phyloP scores from a whole-genome alignment of 2,329 filamentous ascomycete genomes.

The Calonectria hawksworthii region DNA sequence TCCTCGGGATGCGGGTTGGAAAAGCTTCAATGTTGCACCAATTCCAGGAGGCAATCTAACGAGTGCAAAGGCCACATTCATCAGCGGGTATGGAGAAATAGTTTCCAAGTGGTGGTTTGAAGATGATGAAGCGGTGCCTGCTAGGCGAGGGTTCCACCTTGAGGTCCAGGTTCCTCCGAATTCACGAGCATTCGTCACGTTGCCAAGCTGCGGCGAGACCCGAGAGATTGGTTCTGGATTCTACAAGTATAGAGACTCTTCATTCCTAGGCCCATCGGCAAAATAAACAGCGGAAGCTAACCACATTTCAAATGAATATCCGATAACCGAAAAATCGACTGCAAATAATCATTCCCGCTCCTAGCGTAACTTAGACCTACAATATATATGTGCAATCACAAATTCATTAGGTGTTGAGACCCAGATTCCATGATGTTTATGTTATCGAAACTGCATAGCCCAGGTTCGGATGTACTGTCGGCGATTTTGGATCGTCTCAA shows the following conservation, averaged over 20 bases:
- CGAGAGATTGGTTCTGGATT: not conserved
- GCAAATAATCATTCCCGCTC: no score
- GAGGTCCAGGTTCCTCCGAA: not conserved
- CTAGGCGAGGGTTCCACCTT: not conserved
- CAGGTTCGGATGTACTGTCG: no score
- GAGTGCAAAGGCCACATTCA: not conserved
- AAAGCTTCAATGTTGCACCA: conserved; percentile 12
- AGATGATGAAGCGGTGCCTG: not conserved
- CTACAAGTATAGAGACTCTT: not conserved
- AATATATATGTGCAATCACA: no score
- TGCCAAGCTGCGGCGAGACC: not conserved
- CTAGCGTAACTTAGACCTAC: no score
- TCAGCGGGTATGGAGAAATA: not conserved
- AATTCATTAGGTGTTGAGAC: no score
- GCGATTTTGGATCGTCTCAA: no score
- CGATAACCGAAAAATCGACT: no score
- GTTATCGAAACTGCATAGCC: no score
- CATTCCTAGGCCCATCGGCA: not conserved
- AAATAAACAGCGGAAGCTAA: no score
- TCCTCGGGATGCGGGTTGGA: conserved; percentile 56
- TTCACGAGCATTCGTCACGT: not conserved
- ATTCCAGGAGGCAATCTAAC: not conserved
- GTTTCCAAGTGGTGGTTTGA: not conserved
- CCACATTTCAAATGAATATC: no score
- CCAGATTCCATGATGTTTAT: no score